Base-by-base conservation (phyloP, 495 filamentous ascomycete species). In the Neurospora hispaniola region DNA sequence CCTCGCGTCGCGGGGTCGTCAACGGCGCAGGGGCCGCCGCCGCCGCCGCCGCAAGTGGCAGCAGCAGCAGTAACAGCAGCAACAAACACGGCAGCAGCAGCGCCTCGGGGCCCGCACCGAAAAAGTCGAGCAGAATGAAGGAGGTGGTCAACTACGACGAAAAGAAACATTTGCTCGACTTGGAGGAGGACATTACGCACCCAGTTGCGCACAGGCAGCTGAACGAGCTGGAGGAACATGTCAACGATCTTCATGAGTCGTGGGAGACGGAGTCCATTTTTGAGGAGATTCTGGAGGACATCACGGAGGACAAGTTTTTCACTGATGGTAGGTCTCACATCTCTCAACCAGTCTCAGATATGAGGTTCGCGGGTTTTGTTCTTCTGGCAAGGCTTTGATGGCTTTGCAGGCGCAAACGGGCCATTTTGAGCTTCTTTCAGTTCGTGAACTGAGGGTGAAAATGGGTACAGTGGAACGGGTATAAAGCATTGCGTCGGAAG, bases 71-170 rank as follows among this genome's bases (percentile, higher is more conserved):
- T n/a, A n/a, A n/a, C n/a, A n/a, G n/a, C n/a, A n/a, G n/a, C n/a
- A n/a, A n/a, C n/a, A n/a, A n/a, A n/a, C n/a, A n/a, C n/a, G n/a
- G 54, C 54, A 31, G 54, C 23, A 72, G 69, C 41, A 73, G n/a
- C 40, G 16, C 14, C 42, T 43, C 42, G 14, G 42, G 31, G 89
- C 2, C 48, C 18, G 40, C 71, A 20, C 90, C 80, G 70, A 75
- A 77, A 48, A 96, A 95, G 80, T 92, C 95, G 81, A 92, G 91
- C 79, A 87, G 95, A 39, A 93, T 92, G 82, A 96, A 95, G 82
- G 94, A 96, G 74, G 93, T 96, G 74, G 90, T 96, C 77, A 91
- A 93, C 73, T 94, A 96, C 70, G 90, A 94, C 43, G 93, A 94
- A 73, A 97, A 97, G 83, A 89, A 88, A 40, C 92, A 94, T 62